Evolutionary conservation across 2,329 filamentous ascomycete species (phyloP).

Genomic region (Microcyclosporella mali): DNA sequence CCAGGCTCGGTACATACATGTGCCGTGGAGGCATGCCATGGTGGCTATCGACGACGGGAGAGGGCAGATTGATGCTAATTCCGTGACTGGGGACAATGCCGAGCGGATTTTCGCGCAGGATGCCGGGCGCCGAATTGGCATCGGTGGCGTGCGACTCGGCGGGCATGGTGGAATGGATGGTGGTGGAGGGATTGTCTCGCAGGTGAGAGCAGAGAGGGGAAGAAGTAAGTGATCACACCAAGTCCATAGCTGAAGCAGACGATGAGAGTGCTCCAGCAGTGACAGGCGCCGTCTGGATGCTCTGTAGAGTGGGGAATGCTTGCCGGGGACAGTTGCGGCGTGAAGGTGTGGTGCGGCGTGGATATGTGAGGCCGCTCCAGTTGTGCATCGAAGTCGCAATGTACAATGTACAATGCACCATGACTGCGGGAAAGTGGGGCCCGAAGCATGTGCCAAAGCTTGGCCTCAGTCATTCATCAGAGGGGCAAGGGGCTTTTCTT

Average conservation of each 20-base stretch:
- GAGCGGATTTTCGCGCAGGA: slow-evolving; percentile 16
- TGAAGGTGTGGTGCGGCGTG: too few relatives aligned
- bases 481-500: too few relatives aligned
- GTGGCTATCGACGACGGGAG: slow-evolving; percentile 29
- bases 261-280: too few relatives aligned
- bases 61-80: slow-evolving; percentile 43
- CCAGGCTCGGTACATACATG: slow-evolving; percentile 36
- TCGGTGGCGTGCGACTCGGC: slow-evolving; percentile 18
- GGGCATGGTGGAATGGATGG: slow-evolving; percentile 13
- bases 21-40: slow-evolving; percentile 40
- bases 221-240: neutral
- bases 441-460: neutral
- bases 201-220: neutral
- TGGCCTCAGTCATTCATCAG: neutral
- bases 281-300: too few relatives aligned
- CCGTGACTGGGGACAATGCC: slow-evolving; percentile 39
- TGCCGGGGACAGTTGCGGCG: too few relatives aligned
- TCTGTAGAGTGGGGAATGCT: too few relatives aligned
- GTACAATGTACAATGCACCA: too few relatives aligned
- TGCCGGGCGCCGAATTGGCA: slow-evolving; percentile 1
- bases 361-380: too few relatives aligned
- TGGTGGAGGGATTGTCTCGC: neutral
- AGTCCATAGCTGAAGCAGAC: neutral
- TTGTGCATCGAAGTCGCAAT: too few relatives aligned
- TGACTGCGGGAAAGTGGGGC: neutral